Base-by-base conservation (phyloP, 371 early-diverging fungal species). In the Batkoa obscura region DNA sequence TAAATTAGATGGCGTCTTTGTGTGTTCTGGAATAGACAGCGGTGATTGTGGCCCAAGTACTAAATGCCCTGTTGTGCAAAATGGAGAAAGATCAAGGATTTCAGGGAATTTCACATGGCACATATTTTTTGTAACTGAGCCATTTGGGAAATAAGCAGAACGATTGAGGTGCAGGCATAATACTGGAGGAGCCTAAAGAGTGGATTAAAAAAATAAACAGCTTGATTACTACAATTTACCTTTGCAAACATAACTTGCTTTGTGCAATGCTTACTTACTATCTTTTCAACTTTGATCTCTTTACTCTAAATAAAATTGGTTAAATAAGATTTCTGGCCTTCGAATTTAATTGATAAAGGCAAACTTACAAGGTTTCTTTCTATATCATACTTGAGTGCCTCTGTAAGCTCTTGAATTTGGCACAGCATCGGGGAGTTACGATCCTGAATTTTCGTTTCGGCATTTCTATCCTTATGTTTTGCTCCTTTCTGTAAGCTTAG, bases 141-240 rank as follows among this genome's bases (percentile, higher is more conserved):
- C 86, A 37, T 72, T 70, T 17, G 76, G 71, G 6, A 71, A 66
- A 43, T 74, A 73, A 4, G 83, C 72, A 1, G 87, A 86, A 3
- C 92, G 80, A 54, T 80, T 78, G 57, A 90, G 71, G 50, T 90
- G 90, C 1, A 91, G 72, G 55, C 79, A 81, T 23, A 90, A 71
- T 13, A 76, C 70, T 12, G 66, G 69, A 1, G 78, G 83, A 37
- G 72, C 72, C 64, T 68, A 66, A 23, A 39, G 10, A 12, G 4
- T 6, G n/a, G n/a, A n/a, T n/a, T n/a, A n/a, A n/a, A n/a, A n/a
- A n/a, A n/a, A n/a, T n/a, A n/a, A n/a, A n/a, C n/a, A n/a, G n/a
- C n/a, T n/a, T n/a, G n/a, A n/a, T n/a, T n/a, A n/a, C n/a, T n/a
- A n/a, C 56, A 12, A 3, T 38, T 15, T 38, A 60, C 53, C 39